Evolutionary conservation across 352 stramenopile species (phyloP), one percentile per base, ranked within the genome.

Genomic region (Globisporangium carolinianum): DNA sequence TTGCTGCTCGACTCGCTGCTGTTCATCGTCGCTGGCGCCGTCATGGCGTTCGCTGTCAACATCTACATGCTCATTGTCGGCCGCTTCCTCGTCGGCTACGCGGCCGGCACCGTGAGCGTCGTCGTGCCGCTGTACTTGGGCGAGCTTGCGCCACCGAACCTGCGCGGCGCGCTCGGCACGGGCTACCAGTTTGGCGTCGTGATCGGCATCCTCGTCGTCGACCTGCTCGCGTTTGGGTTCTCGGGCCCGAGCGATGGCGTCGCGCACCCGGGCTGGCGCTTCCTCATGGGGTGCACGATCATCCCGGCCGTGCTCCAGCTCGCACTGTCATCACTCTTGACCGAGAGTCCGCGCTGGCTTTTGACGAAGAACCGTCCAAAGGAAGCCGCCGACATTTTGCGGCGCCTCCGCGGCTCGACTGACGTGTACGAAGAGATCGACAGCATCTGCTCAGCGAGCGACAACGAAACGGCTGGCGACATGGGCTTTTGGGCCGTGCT

Each of bases 371-470:
- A 89, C 61, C 69, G 64, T 7, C 79, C 77, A 37, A 89, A 89
- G 60, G 79, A 89, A 55, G 79, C 79, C 0, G 79, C 75, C 17
- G 77, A 89, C 56, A 86, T 89, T 53, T 47, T 89, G 55, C 75
- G 79, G 24, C 66, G 75, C 15, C 57, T 89, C 41, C 77, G 79
- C 58, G 79, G 77, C n/a, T 80, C 75, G 3, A 86, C 80, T 35
- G 79, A 89, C 63, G 79, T 89, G 47, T 87, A 89, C 58, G 79
- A 89, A 58, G 79, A 89, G 61, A 87, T 89, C 47, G 79, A 89
- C 61, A 87, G 77, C 68, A 89, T 89, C 64, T 87, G 77, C 63
- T 87, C 77, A 47, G 79, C 79, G 53, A 87, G 77, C 63, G 79
- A 87, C 69, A 89, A 89, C 51, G 79, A 89, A 17, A 35, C 45